A percentile compares a stretch with the other conserved stretches of the same genome.
phyloP scores from a whole-genome alignment of 768 basidiomycete species.

The Coprinopsis strossmayeri region DNA sequence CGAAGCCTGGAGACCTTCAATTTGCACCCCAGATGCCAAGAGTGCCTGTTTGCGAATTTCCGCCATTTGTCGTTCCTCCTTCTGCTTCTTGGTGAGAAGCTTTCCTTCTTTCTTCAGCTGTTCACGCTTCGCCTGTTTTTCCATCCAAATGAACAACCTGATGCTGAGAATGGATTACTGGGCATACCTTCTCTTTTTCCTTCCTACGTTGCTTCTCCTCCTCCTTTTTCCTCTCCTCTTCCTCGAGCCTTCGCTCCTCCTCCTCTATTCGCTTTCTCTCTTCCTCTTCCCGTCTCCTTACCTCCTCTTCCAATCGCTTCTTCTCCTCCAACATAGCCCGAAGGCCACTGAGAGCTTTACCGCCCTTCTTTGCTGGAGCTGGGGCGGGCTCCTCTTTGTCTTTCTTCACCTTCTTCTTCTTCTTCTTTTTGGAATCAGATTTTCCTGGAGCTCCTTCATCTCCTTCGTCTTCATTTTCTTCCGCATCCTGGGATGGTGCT shows the following conservation, averaged over 20 bases:
- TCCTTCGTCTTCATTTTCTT: constrained; percentile 62
- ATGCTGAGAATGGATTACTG: constrained; percentile 4
- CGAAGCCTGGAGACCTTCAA: constrained; percentile 74
- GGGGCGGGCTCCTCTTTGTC: constrained; percentile 41
- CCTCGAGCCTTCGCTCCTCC: constrained; percentile 73
- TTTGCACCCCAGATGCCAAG: constrained; percentile 80
- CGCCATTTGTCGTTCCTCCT: constrained; percentile 85
- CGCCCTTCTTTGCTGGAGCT: constrained; percentile 58
- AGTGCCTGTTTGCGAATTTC: constrained; percentile 89
- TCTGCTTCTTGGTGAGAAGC: constrained; percentile 95
- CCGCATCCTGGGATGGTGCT: constrained; percentile 26
- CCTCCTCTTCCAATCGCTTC: constrained; percentile 84
- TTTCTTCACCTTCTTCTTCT: constrained; percentile 69
- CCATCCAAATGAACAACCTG: constrained; percentile 1
- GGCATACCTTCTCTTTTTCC: constrained; percentile 77
- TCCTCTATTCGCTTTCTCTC: constrained; percentile 79
- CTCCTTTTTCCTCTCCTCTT: constrained; percentile 71
- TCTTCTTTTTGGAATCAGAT: constrained; percentile 79
- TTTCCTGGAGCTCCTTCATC: constrained; percentile 49
- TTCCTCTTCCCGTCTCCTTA: constrained; percentile 63
- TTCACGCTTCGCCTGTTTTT: constrained; percentile 74
- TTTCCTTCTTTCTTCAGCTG: constrained; percentile 90
- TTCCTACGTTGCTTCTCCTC: constrained; percentile 81
- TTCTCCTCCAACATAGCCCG: constrained; percentile 92
- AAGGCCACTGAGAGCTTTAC: constrained; percentile 67